Base-by-base conservation (phyloP, 2,329 filamentous ascomycete genomes). In the Fusarium humuli region DNA sequence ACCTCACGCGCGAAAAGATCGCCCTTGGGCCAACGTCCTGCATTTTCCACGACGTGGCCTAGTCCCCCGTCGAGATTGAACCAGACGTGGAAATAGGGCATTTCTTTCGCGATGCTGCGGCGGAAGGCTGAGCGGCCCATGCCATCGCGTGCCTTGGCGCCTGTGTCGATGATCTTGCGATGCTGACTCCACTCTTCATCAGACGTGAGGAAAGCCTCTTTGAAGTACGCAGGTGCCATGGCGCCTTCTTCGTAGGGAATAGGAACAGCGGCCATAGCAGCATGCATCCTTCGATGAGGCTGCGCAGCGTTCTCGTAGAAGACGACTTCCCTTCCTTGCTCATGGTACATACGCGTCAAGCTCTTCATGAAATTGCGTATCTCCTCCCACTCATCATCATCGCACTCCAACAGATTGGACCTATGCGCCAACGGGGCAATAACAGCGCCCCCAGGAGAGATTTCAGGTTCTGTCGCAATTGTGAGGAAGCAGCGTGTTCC, bases 301-400 rank as follows among this genome's bases (percentile, higher is more conserved):
- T 89, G 85, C 1, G 94, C 94, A 4, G 96, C 96, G 78, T 99
- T 98, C 78, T 99, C 96, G 84, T 99, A 99, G 82, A 99, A 99
- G 68, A 99, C 84, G 12, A 98, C 94, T 74, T 96, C 93, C 54
- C 93, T 92, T 13, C 94, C 94, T 79, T 97, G 94, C 45, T 94
- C 92, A 81, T 97, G 94, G 81, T 98, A 99, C 88, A 98, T 92
- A 46, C 95, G 90, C 7, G 92, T 98, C 22, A 99, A 86, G 62
- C 90, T 92, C 83, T 99, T 99, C 95, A 98, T 98, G 78, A 99
- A 99, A 79, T 99, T 99, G 73, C 96, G 92, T 8, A 99, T 91
- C 81, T 99, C 96, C 78, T 99, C 96, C 97, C 97, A 99, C 79
- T 99, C 96, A 77, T 99, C 96, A 77, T 99, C 95, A 79, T 98